Conservation (phyloP, 768 basidiomycete genomes). For the Calvatia gigantea region DNA sequence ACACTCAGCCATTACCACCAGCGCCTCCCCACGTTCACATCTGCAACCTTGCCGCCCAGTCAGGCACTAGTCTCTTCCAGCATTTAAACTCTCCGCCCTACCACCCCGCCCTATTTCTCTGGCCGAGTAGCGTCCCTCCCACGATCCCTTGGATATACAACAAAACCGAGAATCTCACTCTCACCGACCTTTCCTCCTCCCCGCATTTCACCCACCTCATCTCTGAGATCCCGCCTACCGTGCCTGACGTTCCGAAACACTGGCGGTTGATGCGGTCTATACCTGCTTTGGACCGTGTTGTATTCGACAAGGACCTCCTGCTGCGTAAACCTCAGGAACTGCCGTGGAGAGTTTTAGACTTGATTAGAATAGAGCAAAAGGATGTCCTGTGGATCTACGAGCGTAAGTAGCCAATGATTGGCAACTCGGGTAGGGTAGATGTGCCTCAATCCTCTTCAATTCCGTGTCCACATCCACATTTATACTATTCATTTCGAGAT, state of each 20-base stretch:
- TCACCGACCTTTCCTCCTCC: slow-evolving; percentile 32
- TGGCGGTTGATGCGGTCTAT: slow-evolving; percentile 48
- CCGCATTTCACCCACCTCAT: slow-evolving; percentile 60
- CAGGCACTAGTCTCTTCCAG: slow-evolving; percentile 86
- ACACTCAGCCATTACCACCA: not conserved
- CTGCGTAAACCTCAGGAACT: not conserved
- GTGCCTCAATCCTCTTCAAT: not conserved
- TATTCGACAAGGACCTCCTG: slow-evolving; percentile 3
- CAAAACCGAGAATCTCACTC: slow-evolving; percentile 70
- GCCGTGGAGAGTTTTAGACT: not conserved
- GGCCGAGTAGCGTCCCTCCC: slow-evolving; percentile 5
- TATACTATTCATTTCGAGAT: not conserved
- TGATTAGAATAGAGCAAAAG: slow-evolving; percentile 9
- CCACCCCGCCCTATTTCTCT: slow-evolving; percentile 19
- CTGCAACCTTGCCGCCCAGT: slow-evolving; percentile 83
- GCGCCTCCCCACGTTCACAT: slow-evolving; percentile 61
- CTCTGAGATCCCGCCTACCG: slow-evolving; percentile 38
- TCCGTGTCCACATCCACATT: not conserved
- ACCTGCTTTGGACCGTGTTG: slow-evolving; percentile 34
- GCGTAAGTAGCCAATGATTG: not conserved
- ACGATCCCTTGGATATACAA: slow-evolving; percentile 62
- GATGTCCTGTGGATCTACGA: slow-evolving; percentile 20
- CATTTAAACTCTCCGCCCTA: slow-evolving; percentile 63
- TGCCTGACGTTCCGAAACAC: slow-evolving; percentile 14
- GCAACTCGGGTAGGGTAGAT: not conserved